Evolutionary conservation across 148 eudicot species (phyloP), one percentile per base, ranked within the genome.

Genomic region (Rhododendron simsii): DNA sequence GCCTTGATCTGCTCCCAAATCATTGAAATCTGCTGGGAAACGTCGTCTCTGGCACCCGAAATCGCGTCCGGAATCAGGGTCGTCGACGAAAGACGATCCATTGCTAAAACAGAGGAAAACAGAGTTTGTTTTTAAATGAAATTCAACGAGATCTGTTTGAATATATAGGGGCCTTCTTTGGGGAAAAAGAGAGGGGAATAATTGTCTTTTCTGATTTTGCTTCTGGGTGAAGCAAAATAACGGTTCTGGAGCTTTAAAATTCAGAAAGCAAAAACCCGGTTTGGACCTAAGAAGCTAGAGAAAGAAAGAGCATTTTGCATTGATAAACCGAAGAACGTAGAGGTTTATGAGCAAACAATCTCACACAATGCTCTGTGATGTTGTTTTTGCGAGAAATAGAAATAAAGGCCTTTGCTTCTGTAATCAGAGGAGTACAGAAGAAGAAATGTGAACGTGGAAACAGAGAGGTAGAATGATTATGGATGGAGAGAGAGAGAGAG

Each of bases 1-100:
- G 90, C 92, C 75, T 86, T 93, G 81, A 90, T 88, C 86, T 86
- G 91, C 18, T 63, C 91, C 96, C 95, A 93, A 39, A 91, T 85
- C 2, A 92, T 30, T 85, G 33, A 28, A 28, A 91, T 83, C 51
- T 86, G 91, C 59, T 81, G 78, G 3, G 90, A 80, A 15, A 91
- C 63, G 61, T 89, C 92, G 48, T 85, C 91, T 50, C 85, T 53
- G 20, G 89, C 80, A 0, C 89, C 89, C 6, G n/a, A 4, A 41
- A 89, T 84, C 0, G 86, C 4, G 0, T 87, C 89, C 3, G 87
- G 88, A 16, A 90, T 45, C 79, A 91, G 48, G 7, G 67, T 57
- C 7, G 83, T 84, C 3, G 87, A 78, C 23, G 90, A 87, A n/a
- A 89, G 30, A 45, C 47, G 48, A 13, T 91, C 92, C 94, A 92